phyloP scores from a whole-genome alignment of 371 early-diverging fungal genomes.

The Apophysomyces elegans region DNA sequence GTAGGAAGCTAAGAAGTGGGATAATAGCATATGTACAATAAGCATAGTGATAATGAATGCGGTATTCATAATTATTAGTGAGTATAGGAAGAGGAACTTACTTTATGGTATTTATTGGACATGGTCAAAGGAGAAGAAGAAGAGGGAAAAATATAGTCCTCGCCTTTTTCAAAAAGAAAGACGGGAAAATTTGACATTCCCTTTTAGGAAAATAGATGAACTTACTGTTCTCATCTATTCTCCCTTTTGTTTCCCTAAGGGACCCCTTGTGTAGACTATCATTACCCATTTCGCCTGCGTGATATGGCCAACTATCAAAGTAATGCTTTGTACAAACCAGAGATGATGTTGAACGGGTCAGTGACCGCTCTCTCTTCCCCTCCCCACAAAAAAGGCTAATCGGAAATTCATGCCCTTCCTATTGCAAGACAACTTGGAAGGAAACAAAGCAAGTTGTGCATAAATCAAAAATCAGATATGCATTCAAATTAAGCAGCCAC shows the following conservation, averaged over 20 bases:
- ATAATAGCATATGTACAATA: background rate
- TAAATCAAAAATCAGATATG: too few relatives aligned
- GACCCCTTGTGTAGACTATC: too few relatives aligned
- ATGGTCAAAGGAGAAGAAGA: background rate
- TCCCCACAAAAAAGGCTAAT: too few relatives aligned
- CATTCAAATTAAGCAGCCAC: too few relatives aligned
- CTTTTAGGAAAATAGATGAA: slow-evolving; percentile 1
- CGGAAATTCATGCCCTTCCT: too few relatives aligned
- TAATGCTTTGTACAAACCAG: too few relatives aligned
- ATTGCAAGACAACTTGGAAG: too few relatives aligned
- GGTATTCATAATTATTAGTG: background rate
- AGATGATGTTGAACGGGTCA: too few relatives aligned
- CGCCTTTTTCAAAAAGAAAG: background rate
- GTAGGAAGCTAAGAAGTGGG: background rate
- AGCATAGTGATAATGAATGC: background rate
- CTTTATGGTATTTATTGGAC: slow-evolving; percentile 3
- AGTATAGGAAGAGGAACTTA: background rate
- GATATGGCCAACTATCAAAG: too few relatives aligned
- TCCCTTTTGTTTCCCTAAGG: background rate
- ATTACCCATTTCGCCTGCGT: too few relatives aligned
- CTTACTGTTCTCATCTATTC: background rate
- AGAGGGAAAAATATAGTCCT: background rate
- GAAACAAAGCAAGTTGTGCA: too few relatives aligned
- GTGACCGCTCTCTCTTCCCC: too few relatives aligned
- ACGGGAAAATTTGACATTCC: slow-evolving; percentile 9